Base-by-base conservation (phyloP, 148 eudicot species). In the Rhododendron griersonianum region DNA sequence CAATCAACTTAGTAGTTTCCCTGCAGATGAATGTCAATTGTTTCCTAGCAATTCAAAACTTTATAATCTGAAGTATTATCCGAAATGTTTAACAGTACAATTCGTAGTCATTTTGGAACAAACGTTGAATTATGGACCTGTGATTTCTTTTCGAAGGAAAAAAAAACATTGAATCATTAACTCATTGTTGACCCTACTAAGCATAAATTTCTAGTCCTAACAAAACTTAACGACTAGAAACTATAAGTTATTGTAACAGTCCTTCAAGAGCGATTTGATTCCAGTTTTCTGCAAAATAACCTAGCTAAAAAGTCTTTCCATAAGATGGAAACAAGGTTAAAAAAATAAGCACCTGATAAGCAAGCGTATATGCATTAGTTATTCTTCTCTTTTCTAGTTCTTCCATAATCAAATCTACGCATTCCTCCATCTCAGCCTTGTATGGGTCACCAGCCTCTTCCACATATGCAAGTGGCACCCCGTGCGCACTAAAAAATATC, bases 391-490 rank as follows among this genome's bases (percentile, higher is more conserved):
- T 93, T 86, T 96, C 98, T 45, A 95, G 92, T 89, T 95, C 98
- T 86, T 94, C 98, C 99, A 96, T 96, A 73, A 96, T 96, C 89
- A 96, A 88, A 87, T 95, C 96, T 59, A 96, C 98, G 80, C 99
- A 96, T 93, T 96, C 99, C 90, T 96, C 98, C 99, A 96, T 96
- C 93, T 96, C 98, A 76, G 98, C 98, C 91, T 96, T 96, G 92
- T 96, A 96, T 53, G 99, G 99, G 82, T 96, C 99, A 89, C 99
- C 99, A 86, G 99, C 99, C 93, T 96, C 98, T 89, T 96, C 98
- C 81, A 95, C 98, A 86, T 96, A 95, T 41, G 98, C 98, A 84
- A 96, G 90, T 81, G 99, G 99, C 75, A 96, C 99, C 16, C 99
- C 99, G 87, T 96, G 99, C 67, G 99, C 99, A 89, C 99, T 96